Conservation (phyloP, 768 basidiomycete genomes). For the Lactarius vividus region DNA sequence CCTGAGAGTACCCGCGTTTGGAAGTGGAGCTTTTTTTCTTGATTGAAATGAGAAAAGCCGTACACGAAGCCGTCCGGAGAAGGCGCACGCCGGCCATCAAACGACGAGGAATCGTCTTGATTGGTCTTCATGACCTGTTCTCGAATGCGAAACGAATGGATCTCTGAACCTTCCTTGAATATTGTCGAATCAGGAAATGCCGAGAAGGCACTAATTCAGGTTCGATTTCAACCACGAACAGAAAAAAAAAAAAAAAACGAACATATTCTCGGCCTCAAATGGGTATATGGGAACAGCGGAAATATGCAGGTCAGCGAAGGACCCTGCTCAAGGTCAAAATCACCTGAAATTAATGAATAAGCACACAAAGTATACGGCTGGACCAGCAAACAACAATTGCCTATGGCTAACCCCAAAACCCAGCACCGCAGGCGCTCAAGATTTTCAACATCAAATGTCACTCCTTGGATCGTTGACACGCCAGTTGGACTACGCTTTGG, state of each 20-base stretch:
- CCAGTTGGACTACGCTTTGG: slow-evolving; percentile 27
- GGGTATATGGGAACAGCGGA: slow-evolving; percentile 63
- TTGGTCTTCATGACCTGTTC: slow-evolving; percentile 30
- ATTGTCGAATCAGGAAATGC: slow-evolving; percentile 88
- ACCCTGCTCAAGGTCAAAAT: slow-evolving; percentile 87
- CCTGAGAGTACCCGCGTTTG: slow-evolving; percentile 82
- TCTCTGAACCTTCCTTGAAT: slow-evolving; percentile 79
- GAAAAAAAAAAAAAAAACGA: slow-evolving; percentile 33
- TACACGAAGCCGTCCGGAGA: slow-evolving; percentile 66
- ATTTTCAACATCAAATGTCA: slow-evolving; percentile 49
- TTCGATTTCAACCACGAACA: slow-evolving; percentile 15
- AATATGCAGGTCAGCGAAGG: slow-evolving; percentile 72
- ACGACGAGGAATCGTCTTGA: slow-evolving; percentile 27
- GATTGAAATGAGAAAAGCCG: slow-evolving; percentile 76
- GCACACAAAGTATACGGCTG: background rate
- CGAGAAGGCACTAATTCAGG: slow-evolving; percentile 70
- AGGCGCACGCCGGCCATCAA: slow-evolving; percentile 38
- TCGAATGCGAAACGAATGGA: slow-evolving; percentile 85
- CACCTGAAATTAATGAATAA: slow-evolving; percentile 45
- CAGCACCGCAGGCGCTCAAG: slow-evolving; percentile 56
- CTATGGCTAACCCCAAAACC: slow-evolving; percentile 66
- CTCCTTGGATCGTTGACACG: slow-evolving; percentile 33
- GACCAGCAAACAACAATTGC: slow-evolving; percentile 37
- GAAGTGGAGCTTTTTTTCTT: slow-evolving; percentile 59
- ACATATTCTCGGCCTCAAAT: slow-evolving; percentile 83